These are phyloP conservation scores for Cyclotella sp. DNA, from an alignment of 108 stramenopile species.

Conservation along the genomic window DNA sequence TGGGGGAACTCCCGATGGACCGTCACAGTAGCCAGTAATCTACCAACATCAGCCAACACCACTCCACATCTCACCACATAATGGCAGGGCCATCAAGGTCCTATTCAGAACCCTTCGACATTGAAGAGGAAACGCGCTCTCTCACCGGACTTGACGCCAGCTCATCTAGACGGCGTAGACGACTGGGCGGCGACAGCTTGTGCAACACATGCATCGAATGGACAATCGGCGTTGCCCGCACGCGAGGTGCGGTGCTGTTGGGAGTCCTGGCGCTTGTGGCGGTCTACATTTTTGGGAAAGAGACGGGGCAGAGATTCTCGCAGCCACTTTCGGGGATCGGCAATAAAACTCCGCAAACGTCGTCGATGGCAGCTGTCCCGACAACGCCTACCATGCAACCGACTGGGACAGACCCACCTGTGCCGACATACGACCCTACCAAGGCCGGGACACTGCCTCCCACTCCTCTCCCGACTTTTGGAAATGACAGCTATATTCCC, in stretches of 20 bases:
- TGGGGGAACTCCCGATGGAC: too few relatives aligned
- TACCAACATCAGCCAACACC: neutral
- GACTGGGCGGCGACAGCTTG: neutral
- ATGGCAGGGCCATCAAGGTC: neutral
- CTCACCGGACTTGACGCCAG: neutral
- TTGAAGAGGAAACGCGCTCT: constrained; percentile 2
- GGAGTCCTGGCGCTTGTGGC: neutral
- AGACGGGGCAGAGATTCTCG: constrained; percentile 12
- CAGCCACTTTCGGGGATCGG: too few relatives aligned
- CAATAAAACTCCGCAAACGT: too few relatives aligned
- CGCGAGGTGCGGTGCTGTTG: neutral
- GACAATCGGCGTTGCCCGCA: neutral
- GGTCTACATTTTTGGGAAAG: constrained; percentile 9
- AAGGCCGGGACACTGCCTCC: constrained; percentile 1
- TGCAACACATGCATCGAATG: too few relatives aligned
- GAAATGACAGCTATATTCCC: constrained; percentile 1
- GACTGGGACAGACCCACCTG: constrained; percentile 8
- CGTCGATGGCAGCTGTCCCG: too few relatives aligned
- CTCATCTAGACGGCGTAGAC: neutral
- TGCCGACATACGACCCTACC: constrained; percentile 14
- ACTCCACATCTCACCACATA: neutral
- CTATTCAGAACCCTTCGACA: neutral
- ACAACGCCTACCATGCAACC: neutral
- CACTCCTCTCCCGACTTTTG: neutral
- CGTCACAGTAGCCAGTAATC: too few relatives aligned